These are phyloP conservation scores for Chalara sp. DNA, from an alignment of 2,329 filamentous ascomycete species.

Conservation along the genomic window DNA sequence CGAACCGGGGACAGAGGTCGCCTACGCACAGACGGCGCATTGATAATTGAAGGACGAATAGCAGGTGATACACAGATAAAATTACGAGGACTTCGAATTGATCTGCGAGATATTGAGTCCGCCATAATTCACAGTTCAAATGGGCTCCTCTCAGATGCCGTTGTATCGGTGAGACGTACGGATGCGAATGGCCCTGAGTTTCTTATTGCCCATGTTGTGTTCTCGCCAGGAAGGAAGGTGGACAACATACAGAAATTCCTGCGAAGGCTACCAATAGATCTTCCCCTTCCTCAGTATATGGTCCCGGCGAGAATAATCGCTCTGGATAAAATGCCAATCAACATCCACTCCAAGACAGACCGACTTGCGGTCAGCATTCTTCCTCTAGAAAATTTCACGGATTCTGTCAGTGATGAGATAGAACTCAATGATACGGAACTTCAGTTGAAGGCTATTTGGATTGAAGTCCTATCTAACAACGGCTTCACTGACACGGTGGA, in stretches of 20 bases:
- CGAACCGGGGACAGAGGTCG: constrained; percentile 28
- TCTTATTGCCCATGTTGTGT: constrained; percentile 29
- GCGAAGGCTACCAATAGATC: constrained; percentile 6
- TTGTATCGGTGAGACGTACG: constrained; percentile 17
- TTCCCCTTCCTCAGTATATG: constrained; percentile 30
- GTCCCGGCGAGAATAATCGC: constrained; percentile 22
- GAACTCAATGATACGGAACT: neutral
- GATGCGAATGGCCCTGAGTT: constrained; percentile 17
- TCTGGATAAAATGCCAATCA: constrained; percentile 24
- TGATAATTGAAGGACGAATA: constrained; percentile 27
- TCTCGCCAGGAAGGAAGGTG: constrained; percentile 4
- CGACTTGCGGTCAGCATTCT: constrained; percentile 12
- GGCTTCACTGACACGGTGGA: neutral
- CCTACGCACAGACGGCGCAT: constrained; percentile 18
- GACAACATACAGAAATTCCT: constrained; percentile 5
- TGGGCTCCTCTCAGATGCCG: constrained; percentile 19
- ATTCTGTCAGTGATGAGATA: neutral
- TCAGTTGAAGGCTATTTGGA: neutral
- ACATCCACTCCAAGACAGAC: constrained; percentile 27
- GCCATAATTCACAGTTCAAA: constrained; percentile 20
- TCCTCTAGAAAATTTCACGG: neutral
- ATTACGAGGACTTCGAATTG: constrained; percentile 32
- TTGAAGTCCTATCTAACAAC: neutral
- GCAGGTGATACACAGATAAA: constrained; percentile 30
- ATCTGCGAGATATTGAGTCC: constrained; percentile 34